Evolutionary conservation across 345 rosid species (phyloP), one percentile per base, ranked within the genome.

Genomic region (Kernera saxatilis): DNA sequence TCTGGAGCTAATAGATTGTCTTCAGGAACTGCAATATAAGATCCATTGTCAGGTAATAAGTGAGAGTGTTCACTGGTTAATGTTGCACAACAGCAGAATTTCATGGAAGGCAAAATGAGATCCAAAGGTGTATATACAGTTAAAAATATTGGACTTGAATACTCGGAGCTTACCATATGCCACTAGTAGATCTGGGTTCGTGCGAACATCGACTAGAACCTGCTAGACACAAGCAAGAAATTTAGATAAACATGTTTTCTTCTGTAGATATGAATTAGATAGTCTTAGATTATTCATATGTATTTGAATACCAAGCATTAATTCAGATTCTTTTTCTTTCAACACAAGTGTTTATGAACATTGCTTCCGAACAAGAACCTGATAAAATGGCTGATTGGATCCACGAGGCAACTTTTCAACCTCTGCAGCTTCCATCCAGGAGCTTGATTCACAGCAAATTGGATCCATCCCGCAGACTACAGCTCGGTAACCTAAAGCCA

Each of bases 391-490:
- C 78, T 91, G 98, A 67, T 77, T 84, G 74, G 88, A 68, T 62
- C 96, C 92, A 19, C 79, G 87, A 37, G 82, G 62, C 81, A 93
- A 76, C 77, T 93, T 93, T 44, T 89, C 90, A 54, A 89, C 80
- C 76, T 80, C 82, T 17, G 96, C 98, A 75, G 76, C 67, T 72
- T 91, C 96, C 90, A 87, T 87, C 98, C 97, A 93, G 18, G 96
- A 80, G 71, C 73, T 87, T 48, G 97, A 84, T 69, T 93, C 97
- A 69, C 91, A 86, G 82, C 97, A 93, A 41, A 86, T 79, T 6
- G 97, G 98, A 84, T 93, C 96, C 97, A 91, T 91, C 55, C 98
- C 98, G 54, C 97, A 91, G 70, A 93, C 79, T 44, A 93, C 93
- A 43, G 87, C 97, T 17, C 78, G 86, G 78, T 93, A 93, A 65